Base-by-base conservation (phyloP, 129 eudicot genomes). In the Saussurea involucrata region DNA sequence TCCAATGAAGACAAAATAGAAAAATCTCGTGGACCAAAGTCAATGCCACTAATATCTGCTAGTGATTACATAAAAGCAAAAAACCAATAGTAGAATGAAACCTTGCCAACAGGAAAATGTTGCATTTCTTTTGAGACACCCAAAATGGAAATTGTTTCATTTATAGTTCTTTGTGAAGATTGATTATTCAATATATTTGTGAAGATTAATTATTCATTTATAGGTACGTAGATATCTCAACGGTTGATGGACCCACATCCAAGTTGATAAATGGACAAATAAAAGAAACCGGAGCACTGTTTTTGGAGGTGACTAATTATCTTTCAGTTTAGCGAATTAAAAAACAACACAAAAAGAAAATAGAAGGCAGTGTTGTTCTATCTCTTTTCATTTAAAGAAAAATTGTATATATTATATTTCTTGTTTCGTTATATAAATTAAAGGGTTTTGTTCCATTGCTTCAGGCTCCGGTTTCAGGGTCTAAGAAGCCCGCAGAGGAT, bases 381-480 rank as follows among this genome's bases (percentile, higher is more conserved):
- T 27, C 24, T 36, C 34, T 20, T 42, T 11, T 22, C 1, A 33
- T 28, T 6, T 32, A 1, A 71, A 73, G 40, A 1, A 55, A 73
- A 78, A 5, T 0, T 65, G n/a, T 57, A 27, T 22, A 36, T 34
- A 28, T 65, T 9, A 17, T 6, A 24, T 73, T 31, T 49, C 3
- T 64, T 21, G 13, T 40, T 68, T 71, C 80, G 29, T 57, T 36
- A 18, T 20, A 57, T 60, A 1, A 66, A 24, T 24, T 64, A 5
- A 72, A 63, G 28, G 60, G 5, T 33, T 32, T 8, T 9, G 44
- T 53, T 80, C 63, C 24, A 4, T 66, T 75, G 66, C 20, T 81
- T 77, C 71, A 93, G 98, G 98, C 98, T 82, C 98, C 98, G 21
- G 98, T 94, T 80, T 94, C 98, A 82, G 98, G 98, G 73, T 94